Base-by-base conservation (phyloP, 2,329 filamentous ascomycete species). In the Exophiala viscosa region DNA sequence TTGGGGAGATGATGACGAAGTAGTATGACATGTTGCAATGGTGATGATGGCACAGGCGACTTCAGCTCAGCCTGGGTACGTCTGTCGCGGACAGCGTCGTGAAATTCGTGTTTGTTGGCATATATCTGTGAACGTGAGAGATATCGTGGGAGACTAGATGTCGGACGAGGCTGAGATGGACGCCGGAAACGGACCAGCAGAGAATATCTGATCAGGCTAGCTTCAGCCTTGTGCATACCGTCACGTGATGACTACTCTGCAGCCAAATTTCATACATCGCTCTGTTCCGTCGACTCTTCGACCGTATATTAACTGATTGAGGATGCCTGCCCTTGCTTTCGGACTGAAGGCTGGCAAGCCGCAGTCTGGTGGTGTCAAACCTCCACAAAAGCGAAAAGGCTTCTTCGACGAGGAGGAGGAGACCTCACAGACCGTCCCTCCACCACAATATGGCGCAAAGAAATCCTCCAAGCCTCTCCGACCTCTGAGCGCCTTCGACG, bases 1-100 rank as follows among this genome's bases (percentile, higher is more conserved):
- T 88, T 17, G 90, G 95, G 67, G 91, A 93, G 70, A 99, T 84
- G 63, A 99, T 96, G 67, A 88, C 88, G 74, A 99, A 97, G 77
- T 96, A 96, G 80, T 97, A 99, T 55, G 91, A 96, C 93, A 97
- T 97, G 23, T 9, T 42, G 40, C 8, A n/a, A 60, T 34, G 34
- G 7, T 41, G 20, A 45, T 17, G 28, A 23, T 45, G 4, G 14
- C n/a, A 45, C 8, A 28, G 23, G 3, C 23, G 23, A 7, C 5
- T 28, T 28, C 23, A 28, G 23, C 23, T 28, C 23, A 28, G 23
- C 23, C 5, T 28, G 23, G 23, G 8, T 28, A 28, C 8, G 23
- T 28, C 5, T 7, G 23, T 28, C 8, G 23, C 5, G 23, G 5
- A 28, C 23, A 5, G 23, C 8, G 23, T 28, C 8, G 23, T 28